Conservation (phyloP, 768 basidiomycete genomes). For the Tylopilus felleus region DNA sequence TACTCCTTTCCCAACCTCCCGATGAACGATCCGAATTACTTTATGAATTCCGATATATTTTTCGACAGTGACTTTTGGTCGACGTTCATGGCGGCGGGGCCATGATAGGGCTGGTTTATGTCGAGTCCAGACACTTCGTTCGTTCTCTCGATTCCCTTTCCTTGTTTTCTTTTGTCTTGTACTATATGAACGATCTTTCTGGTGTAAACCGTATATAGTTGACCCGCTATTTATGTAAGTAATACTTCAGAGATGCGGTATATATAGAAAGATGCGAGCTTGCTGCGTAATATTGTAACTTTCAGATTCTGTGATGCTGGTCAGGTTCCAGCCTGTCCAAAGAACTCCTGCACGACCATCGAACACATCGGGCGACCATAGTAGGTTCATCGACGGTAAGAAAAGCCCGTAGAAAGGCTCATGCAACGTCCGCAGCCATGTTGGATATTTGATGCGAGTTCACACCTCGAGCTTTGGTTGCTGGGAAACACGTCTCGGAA, state of each 20-base stretch:
- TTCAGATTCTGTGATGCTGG: not conserved
- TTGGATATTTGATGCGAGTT: not conserved
- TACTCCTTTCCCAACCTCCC: slow-evolving; percentile 22
- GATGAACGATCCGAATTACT: slow-evolving; percentile 29
- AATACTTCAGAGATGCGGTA: slow-evolving; percentile 1
- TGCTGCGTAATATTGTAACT: slow-evolving; percentile 8
- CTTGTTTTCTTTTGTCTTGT: not conserved
- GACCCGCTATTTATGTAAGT: slow-evolving; percentile 6
- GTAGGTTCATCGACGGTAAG: not conserved
- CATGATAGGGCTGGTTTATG: slow-evolving; percentile 8
- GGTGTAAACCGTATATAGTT: slow-evolving; percentile 3
- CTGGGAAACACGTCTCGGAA: slow-evolving; percentile 39
- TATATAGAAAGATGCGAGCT: no score
- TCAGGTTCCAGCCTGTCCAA: no score
- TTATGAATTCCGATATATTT: slow-evolving; percentile 38
- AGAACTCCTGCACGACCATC: not conserved
- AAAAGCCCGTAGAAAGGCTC: no score
- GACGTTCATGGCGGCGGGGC: slow-evolving; percentile 33
- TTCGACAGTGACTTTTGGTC: slow-evolving; percentile 44
- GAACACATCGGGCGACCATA: not conserved
- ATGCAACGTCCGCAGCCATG: not conserved
- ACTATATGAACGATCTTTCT: not conserved
- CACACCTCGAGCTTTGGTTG: slow-evolving; percentile 34
- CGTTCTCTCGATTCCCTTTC: not conserved
- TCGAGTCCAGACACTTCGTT: not conserved